These are phyloP conservation scores for Kockiozyma suomiensis DNA, from an alignment of 805 yeast species.

Conservation along the genomic window DNA sequence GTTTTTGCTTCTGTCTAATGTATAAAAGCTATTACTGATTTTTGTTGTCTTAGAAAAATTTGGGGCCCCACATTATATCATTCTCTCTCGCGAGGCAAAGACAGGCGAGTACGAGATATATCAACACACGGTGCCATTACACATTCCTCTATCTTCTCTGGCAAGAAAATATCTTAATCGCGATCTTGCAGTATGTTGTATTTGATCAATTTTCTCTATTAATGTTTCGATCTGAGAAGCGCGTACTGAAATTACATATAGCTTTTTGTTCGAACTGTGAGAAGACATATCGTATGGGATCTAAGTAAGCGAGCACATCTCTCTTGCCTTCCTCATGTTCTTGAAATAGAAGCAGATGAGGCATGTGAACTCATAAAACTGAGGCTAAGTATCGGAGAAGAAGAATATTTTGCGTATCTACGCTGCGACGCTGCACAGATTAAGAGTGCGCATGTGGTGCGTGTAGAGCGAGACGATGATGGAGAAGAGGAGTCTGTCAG, in stretches of 20 bases:
- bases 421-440: slow-evolving; percentile 18
- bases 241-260: too few relatives aligned
- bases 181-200: slow-evolving; percentile 22
- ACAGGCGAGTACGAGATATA: slow-evolving; percentile 10
- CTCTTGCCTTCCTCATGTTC: slow-evolving; percentile 17
- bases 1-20: not conserved
- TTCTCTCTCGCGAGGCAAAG: slow-evolving; percentile 3
- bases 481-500: slow-evolving; percentile 5
- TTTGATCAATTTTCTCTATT: too few relatives aligned
- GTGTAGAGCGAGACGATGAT: not conserved
- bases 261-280: slow-evolving; percentile 20
- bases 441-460: slow-evolving; percentile 20
- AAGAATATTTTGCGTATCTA: slow-evolving; percentile 10
- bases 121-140: slow-evolving; percentile 30
- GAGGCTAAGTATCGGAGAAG: slow-evolving; percentile 2
- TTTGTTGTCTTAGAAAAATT: slow-evolving; percentile 16
- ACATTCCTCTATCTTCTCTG: slow-evolving; percentile 20
- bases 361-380: slow-evolving; percentile 27
- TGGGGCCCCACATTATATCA: slow-evolving; percentile 28
- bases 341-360: slow-evolving; percentile 31
- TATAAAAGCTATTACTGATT: not conserved
- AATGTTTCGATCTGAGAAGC: too few relatives aligned
- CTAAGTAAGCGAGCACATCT: slow-evolving; percentile 19
- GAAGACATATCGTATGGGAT: slow-evolving; percentile 22
- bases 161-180: slow-evolving; percentile 13